Evolutionary conservation across 1,284 basidiomycete species (phyloP).

Genomic region (Ustilago lituana): DNA sequence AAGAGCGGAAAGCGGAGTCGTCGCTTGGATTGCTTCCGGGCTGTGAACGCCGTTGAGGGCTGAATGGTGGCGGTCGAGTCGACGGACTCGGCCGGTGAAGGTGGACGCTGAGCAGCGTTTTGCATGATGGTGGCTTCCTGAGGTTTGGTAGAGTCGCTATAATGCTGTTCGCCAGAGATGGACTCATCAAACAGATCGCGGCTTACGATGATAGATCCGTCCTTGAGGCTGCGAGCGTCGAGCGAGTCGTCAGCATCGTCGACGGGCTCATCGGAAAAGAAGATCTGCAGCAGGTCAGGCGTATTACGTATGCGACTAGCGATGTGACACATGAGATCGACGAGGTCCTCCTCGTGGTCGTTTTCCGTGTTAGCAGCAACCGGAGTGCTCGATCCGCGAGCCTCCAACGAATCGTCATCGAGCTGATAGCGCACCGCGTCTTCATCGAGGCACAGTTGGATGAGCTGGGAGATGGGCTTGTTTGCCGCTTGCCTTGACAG

Average conservation of each 20-base stretch:
- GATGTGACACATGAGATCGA: constrained; percentile 62
- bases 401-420: constrained; percentile 71
- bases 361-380: constrained; percentile 1
- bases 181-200: constrained; percentile 17
- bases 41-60: constrained; percentile 20
- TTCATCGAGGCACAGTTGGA: constrained; percentile 88
- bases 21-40: constrained; percentile 18
- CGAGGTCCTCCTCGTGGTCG: constrained; percentile 50
- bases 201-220: constrained; percentile 45
- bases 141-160: too few relatives aligned
- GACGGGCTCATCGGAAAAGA: constrained; percentile 49
- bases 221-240: constrained; percentile 21
- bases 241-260: constrained; percentile 14
- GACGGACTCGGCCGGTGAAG: constrained; percentile 38
- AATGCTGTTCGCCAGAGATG: too few relatives aligned
- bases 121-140: too few relatives aligned
- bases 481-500: constrained; percentile 70
- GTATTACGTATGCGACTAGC: constrained; percentile 58
- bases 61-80: constrained; percentile 48
- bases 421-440: constrained; percentile 83
- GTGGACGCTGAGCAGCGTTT: too few relatives aligned
- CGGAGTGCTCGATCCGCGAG: constrained; percentile 1
- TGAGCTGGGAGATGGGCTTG: constrained; percentile 83
- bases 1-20: constrained; percentile 70
- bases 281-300: constrained; percentile 60